Conservation (phyloP, 192 early-diverging fungal species). For the Coemansia sp. region DNA sequence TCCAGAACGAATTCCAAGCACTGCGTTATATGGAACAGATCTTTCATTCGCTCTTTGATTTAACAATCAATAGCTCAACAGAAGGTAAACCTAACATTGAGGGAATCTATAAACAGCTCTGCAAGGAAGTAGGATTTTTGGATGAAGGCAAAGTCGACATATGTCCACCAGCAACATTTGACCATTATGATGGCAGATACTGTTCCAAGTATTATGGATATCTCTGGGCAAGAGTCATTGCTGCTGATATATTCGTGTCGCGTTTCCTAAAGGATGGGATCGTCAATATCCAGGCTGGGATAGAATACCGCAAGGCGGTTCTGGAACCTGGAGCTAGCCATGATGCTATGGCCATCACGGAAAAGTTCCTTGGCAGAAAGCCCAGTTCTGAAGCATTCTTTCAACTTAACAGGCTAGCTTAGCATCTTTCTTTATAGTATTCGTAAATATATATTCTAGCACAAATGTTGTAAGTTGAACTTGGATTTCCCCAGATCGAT, state of each 20-base stretch:
- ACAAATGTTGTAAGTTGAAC: no score
- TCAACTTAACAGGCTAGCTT: no score
- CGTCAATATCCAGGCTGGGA: constrained; percentile 10
- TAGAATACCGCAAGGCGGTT: constrained; percentile 8
- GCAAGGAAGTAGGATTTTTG: constrained; percentile 1
- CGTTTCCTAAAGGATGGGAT: constrained; percentile 61
- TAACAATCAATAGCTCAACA: constrained; percentile 58
- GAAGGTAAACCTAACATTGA: constrained; percentile 28
- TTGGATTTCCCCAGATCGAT: no score
- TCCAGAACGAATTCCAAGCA: constrained; percentile 65
- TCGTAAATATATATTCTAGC: no score
- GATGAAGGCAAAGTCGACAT: constrained; percentile 31
- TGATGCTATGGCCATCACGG: neutral
- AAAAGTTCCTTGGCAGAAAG: constrained; percentile 10
- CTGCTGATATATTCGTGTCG: constrained; percentile 71
- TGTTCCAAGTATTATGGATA: constrained; percentile 72
- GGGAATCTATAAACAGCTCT: constrained; percentile 35
- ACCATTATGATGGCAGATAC: constrained; percentile 65
- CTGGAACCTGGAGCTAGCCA: constrained; percentile 8
- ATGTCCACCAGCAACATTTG: constrained; percentile 46
- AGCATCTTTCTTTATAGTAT: no score
- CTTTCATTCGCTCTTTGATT: constrained; percentile 66
- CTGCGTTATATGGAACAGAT: constrained; percentile 64
- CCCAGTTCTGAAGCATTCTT: constrained; percentile 1
- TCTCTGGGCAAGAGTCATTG: constrained; percentile 71